These are phyloP conservation scores for Chalciporus piperatus DNA, from an alignment of 768 basidiomycete species.

Conservation along the genomic window DNA sequence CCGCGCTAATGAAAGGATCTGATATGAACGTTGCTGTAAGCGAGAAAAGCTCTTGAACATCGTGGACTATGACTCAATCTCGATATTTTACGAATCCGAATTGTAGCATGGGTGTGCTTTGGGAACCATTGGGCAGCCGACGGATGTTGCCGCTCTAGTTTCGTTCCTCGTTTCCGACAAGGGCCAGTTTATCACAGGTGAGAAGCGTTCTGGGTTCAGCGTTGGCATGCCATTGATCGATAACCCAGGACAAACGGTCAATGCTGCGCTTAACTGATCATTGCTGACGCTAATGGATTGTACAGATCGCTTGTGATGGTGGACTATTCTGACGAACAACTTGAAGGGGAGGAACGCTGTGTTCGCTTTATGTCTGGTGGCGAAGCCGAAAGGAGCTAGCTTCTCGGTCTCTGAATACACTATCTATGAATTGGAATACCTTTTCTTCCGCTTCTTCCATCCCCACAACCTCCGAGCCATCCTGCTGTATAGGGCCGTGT, in stretches of 20 bases:
- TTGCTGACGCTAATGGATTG: not conserved
- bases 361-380: not conserved
- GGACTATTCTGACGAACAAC: not conserved
- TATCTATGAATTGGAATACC: constrained; percentile 1
- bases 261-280: not conserved
- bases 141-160: not conserved
- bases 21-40: not conserved
- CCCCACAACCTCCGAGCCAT: not conserved
- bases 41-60: not conserved
- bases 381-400: not conserved
- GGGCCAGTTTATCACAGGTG: constrained; percentile 1
- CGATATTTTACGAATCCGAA: not conserved
- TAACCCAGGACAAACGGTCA: constrained; percentile 1
- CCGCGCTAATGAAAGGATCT: not conserved
- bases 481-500: not conserved
- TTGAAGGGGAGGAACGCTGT: not conserved
- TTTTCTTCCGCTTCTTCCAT: not conserved
- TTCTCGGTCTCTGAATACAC: not conserved
- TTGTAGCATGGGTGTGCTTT: not conserved
- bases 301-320: constrained; percentile 1
- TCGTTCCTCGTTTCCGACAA: constrained; percentile 1
- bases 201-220: not conserved
- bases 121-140: constrained; percentile 2
- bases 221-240: not conserved
- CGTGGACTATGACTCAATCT: not conserved